A percentile compares a stretch with the other conserved stretches of the same genome.
Evolutionary conservation across 257 asterid genomes (phyloP).

Genomic region (Nicotiana attenuata): DNA sequence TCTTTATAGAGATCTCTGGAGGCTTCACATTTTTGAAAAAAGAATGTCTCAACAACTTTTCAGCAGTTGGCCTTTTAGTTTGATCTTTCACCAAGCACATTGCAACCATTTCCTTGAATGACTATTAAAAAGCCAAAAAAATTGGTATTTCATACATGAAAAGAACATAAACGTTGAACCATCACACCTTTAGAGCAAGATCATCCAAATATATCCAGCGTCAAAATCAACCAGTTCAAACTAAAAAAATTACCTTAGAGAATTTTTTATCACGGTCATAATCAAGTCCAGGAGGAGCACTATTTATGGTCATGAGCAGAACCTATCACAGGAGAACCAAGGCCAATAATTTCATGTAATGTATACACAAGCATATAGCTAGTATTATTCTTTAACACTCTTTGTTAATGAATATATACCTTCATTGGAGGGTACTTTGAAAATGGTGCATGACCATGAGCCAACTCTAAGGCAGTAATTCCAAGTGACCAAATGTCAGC

Average conservation of each 20-base stretch:
- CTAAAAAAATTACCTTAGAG: slow-evolving; percentile 65
- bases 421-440: slow-evolving; percentile 99
- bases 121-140: slow-evolving; percentile 39
- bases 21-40: slow-evolving; percentile 91
- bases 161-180: slow-evolving; percentile 1
- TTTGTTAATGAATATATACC: slow-evolving; percentile 38
- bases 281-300: slow-evolving; percentile 99
- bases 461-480: slow-evolving; percentile 95
- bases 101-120: slow-evolving; percentile 98
- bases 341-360: slow-evolving; percentile 6
- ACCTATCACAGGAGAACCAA: slow-evolving; percentile 47
- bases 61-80: slow-evolving; percentile 97
- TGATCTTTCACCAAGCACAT: slow-evolving; percentile 99
- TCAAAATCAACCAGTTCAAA: neutral
- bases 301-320: slow-evolving; percentile 93
- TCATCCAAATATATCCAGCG: neutral
- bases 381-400: neutral
- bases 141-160: neutral
- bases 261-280: slow-evolving; percentile 97
- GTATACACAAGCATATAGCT: neutral
- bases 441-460: too few relatives aligned
- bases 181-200: neutral
- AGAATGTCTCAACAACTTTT: slow-evolving; percentile 78
- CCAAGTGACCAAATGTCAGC: slow-evolving; percentile 99
- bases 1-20: slow-evolving; percentile 78